phyloP scores from a whole-genome alignment of 2,329 filamentous ascomycete species.

The Aspergillus fumigatus region DNA sequence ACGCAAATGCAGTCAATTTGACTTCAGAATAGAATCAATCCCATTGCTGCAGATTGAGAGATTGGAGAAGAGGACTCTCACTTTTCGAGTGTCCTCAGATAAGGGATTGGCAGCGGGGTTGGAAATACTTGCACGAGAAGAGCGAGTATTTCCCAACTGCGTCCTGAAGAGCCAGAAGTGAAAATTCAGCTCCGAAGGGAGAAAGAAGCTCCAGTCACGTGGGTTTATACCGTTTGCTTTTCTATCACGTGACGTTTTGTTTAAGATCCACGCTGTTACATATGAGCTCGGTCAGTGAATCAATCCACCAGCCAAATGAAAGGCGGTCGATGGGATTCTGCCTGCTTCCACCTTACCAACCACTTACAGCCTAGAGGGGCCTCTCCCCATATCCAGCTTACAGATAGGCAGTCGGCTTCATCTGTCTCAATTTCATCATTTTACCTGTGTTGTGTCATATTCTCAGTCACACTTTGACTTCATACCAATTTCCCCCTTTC shows the following conservation, averaged over 20 bases:
- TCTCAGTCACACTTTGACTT: not conserved
- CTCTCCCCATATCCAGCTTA: slow-evolving; percentile 1
- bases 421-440: not conserved
- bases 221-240: slow-evolving; percentile 19
- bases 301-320: not conserved
- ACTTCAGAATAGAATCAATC: slow-evolving; percentile 28
- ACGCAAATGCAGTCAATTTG: slow-evolving; percentile 24
- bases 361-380: slow-evolving; percentile 2
- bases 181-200: slow-evolving; percentile 29
- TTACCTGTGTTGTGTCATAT: not conserved
- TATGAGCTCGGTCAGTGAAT: slow-evolving; percentile 8
- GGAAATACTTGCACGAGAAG: slow-evolving; percentile 6
- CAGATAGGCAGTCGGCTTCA: not conserved
- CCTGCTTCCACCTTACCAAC: slow-evolving; percentile 28
- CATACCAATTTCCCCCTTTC: not conserved
- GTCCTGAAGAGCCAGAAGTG: slow-evolving; percentile 14
- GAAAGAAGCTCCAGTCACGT: slow-evolving; percentile 11
- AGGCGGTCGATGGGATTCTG: slow-evolving; percentile 33
- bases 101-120: slow-evolving; percentile 1
- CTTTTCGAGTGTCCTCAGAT: slow-evolving; percentile 19
- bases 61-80: slow-evolving; percentile 22
- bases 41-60: slow-evolving; percentile 31
- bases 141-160: slow-evolving; percentile 5
- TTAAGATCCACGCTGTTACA: slow-evolving; percentile 1
- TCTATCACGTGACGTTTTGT: not conserved